phyloP scores from a whole-genome alignment of 2,329 filamentous ascomycete species.

The Colletotrichum gloeosporioides region DNA sequence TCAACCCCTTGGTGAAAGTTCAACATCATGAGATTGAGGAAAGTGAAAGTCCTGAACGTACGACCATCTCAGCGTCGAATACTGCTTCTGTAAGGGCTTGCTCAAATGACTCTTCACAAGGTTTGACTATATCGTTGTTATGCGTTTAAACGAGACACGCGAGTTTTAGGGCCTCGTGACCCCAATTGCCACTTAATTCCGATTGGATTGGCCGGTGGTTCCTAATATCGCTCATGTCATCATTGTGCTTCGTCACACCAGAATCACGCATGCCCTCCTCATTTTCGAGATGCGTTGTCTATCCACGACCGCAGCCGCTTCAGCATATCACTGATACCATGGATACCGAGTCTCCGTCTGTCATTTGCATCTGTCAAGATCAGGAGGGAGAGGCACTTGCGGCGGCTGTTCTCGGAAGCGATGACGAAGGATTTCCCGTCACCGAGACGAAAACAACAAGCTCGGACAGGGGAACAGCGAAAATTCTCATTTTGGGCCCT shows the following conservation, averaged over 20 bases:
- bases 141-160: neutral
- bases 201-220: neutral
- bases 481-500: neutral
- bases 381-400: neutral
- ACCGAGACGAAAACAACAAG: neutral
- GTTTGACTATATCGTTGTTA: neutral
- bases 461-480: neutral
- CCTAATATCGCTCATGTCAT: neutral
- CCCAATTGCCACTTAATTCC: neutral
- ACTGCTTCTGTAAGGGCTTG: neutral
- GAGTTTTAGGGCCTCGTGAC: neutral
- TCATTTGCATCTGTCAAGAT: neutral
- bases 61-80: neutral
- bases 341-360: neutral
- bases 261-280: neutral
- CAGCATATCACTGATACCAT: neutral
- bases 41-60: neutral
- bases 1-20: neutral
- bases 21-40: neutral
- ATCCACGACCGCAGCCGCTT: neutral
- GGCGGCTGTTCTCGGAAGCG: neutral
- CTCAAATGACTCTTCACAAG: neutral
- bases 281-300: rapidly evolving
- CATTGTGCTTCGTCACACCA: neutral
- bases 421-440: neutral